Evolutionary conservation across 345 rosid genomes (phyloP), one percentile per base, ranked within the genome.

Genomic region (Trapa incisa): DNA sequence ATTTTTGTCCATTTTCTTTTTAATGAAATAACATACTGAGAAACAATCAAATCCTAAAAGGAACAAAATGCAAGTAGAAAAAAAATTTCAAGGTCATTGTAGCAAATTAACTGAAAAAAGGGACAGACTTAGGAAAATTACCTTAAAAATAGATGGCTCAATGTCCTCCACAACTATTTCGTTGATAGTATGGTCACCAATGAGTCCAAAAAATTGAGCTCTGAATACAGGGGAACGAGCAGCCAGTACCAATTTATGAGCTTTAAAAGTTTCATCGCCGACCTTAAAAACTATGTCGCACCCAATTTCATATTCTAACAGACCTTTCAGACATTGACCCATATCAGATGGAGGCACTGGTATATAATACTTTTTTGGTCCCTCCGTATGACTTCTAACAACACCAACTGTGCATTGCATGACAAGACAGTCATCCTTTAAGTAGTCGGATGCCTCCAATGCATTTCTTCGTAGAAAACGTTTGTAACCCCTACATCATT

Each of bases 161-260:
- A 95, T 76, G 58, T 89, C 99, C 57, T 91, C 72, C 71, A 95
- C 84, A 2, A 74, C 81, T 50, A 84, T 75, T 70, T 77, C 68
- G 63, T 82, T 85, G 66, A 80, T 50, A 72, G 83, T 86, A 47
- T 74, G 81, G 68, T 89, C 83, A 73, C 95, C 91, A n/a, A 91
- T 77, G 61, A 83, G 92, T 73, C 99, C 96, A 72, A 83, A 91
- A 77, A 91, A 91, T 39, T 91, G 98, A 16, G 98, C 98, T 80
- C 82, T 84, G 71, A 95, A 95, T 47, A 95, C 98, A 29, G 91
- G 96, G 3, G 99, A 91, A 37, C 99, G 96, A 58, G 94, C 92
- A 6, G 96, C 92, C 45, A 95, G 96, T 65, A 95, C 80, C 79
- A 89, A 74, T 70, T 88, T 95, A 66, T 91, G 98, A 65, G 98